Evolutionary conservation across 805 yeast species (phyloP), one percentile per base, ranked within the genome.

Genomic region (Saccharomycopsis selenospora): DNA sequence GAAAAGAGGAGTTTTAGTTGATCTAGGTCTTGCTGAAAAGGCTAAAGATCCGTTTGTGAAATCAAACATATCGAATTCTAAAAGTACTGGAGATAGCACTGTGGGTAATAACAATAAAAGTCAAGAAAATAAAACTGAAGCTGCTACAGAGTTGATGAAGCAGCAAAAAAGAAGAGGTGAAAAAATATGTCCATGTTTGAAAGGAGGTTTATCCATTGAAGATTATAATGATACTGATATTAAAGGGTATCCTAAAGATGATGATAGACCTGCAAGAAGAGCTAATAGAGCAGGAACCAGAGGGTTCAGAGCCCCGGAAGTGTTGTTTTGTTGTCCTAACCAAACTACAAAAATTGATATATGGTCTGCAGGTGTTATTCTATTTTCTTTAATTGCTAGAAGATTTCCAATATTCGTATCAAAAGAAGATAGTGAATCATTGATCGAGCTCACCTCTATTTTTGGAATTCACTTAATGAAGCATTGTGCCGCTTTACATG

Each of bases 271-370:
- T 0, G 86, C 93, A 1, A 75, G 95, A 58, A 75, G 99, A 49
- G 98, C 98, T 0, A 93, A 93, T 59, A 79, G 99, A 57, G 99
- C 99, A 14, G 97, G 97, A 6, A 89, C 97, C 1, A 73, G 97
- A 57, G 97, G 97, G 0, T 89, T 89, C 60, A 72, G 97, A 56
- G 96, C 97, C 0, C 96, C 96, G 0, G 97, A 89, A 61, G 96
- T 89, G 3, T 67, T 90, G 47, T 74, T 88, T 65, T 88, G 87
- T 61, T 89, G 97, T 64, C 76, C 85, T 1, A 80, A 85, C 50
- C 97, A 89, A 66, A 73, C 84, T 2, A 77, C 85, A 4, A 84
- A 82, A 61, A 78, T 89, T 40, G 97, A 89, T 63, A 76, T 87
- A 6, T 89, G 97, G 97, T 82, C 95, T 1, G 95, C 88, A 0